Evolutionary conservation across 345 rosid genomes (phyloP), one percentile per base, ranked within the genome.

Genomic region (Syzygium grande): DNA sequence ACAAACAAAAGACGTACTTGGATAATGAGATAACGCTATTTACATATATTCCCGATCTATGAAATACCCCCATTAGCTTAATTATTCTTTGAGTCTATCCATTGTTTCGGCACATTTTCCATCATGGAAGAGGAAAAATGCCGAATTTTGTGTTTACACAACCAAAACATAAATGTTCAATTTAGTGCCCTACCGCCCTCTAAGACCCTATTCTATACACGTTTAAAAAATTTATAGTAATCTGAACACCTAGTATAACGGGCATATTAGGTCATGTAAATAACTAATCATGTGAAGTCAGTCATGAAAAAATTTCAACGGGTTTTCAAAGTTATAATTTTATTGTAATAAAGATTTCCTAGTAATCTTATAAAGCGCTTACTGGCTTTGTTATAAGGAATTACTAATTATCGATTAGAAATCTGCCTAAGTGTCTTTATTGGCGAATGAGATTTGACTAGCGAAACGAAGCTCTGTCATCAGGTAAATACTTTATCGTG

Each of bases 211-310:
- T 59, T 59, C 2, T 5, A 25, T 5, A 2, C 12, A 11, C 0
- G 1, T 11, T 25, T 58, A 59, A 6, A 27, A 3, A 59, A 11
- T 25, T 59, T 25, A 25, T 0, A 27, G 1, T 29, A 11, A 27
- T 27, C 6, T 0, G 0, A 27, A 27, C 30, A 25, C 14, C 29
- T 25, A 5, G 15, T 56, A 56, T 22, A 22, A 56, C 22, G 23
- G 27, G 27, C 61, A 3, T 56, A 22, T 56, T 56, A 56, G 27
- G 27, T 22, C 0, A 56, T 9, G 61, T 56, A 22, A 4, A 11
- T 22, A 56, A 56, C 27, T 56, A 56, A 56, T 56, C 1, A 56
- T 22, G 61, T 22, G 0, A 56, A 9, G 0, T 9, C n/a, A n/a
- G n/a, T n/a, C 27, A 0, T 12, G 30, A 25, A 59, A 59, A 59